A percentile compares a stretch with the other conserved stretches of the same genome.
phyloP scores from a whole-genome alignment of 2,329 filamentous ascomycete species.

The Bisporella sp. region DNA sequence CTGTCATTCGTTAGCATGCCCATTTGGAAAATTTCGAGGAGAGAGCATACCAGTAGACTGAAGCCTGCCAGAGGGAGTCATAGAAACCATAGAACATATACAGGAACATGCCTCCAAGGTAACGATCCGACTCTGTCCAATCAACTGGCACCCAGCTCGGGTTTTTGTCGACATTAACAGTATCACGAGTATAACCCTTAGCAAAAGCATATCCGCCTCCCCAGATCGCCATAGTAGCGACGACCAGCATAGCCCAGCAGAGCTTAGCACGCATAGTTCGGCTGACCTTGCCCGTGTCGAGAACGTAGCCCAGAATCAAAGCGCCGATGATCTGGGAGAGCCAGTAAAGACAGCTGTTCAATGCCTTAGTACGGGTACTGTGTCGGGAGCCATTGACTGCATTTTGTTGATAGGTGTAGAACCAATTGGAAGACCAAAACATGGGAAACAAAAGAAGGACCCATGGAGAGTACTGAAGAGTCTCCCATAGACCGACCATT shows the following conservation, averaged over 20 bases:
- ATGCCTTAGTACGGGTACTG: slow-evolving; percentile 65
- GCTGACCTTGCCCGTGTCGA: slow-evolving; percentile 54
- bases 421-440: slow-evolving; percentile 76
- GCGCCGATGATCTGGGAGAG: slow-evolving; percentile 72
- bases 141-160: slow-evolving; percentile 35
- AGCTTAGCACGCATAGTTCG: slow-evolving; percentile 62
- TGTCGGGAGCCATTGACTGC: slow-evolving; percentile 64
- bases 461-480: slow-evolving; percentile 62
- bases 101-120: slow-evolving; percentile 75
- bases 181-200: slow-evolving; percentile 48
- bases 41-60: slow-evolving; percentile 68
- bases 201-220: slow-evolving; percentile 78
- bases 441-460: slow-evolving; percentile 73
- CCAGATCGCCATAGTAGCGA: slow-evolving; percentile 72
- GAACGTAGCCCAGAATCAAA: slow-evolving; percentile 61
- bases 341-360: slow-evolving; percentile 79
- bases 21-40: slow-evolving; percentile 1
- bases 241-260: slow-evolving; percentile 54
- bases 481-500: slow-evolving; percentile 67
- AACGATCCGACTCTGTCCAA: slow-evolving; percentile 56
- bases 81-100: slow-evolving; percentile 89
- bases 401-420: slow-evolving; percentile 76
- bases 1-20: slow-evolving; percentile 31
- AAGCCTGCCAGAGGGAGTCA: slow-evolving; percentile 86
- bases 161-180: slow-evolving; percentile 8